These are phyloP conservation scores for Anisogramma anomala DNA, from an alignment of 2,329 filamentous ascomycete species.

Conservation along the genomic window DNA sequence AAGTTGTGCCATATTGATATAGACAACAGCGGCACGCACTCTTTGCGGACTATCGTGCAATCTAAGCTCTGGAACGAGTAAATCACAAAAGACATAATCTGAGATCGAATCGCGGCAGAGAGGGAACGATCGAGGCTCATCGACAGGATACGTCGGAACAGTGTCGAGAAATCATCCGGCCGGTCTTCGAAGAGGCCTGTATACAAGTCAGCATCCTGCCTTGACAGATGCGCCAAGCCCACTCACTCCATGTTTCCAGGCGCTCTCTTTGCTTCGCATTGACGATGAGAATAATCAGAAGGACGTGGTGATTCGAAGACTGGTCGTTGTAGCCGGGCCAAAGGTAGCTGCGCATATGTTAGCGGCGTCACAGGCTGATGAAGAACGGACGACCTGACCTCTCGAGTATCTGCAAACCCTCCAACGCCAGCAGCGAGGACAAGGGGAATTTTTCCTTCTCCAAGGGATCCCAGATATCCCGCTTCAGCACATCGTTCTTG, in stretches of 20 bases:
- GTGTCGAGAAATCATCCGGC: slow-evolving; percentile 69
- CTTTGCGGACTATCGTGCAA: slow-evolving; percentile 77
- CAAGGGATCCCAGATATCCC: slow-evolving; percentile 77
- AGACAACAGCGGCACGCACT: slow-evolving; percentile 88
- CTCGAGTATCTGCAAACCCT: slow-evolving; percentile 84
- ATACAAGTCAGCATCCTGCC: slow-evolving; percentile 3
- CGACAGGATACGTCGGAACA: slow-evolving; percentile 83
- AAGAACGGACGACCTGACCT: slow-evolving; percentile 36
- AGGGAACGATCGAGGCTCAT: slow-evolving; percentile 67
- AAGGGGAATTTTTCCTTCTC: slow-evolving; percentile 71
- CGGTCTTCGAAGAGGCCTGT: slow-evolving; percentile 64
- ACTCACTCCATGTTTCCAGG: slow-evolving; percentile 72
- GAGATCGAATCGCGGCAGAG: slow-evolving; percentile 55
- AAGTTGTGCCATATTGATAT: slow-evolving; percentile 95
- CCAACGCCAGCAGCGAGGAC: slow-evolving; percentile 68
- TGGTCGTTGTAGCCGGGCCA: slow-evolving; percentile 90
- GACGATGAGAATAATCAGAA: slow-evolving; percentile 73
- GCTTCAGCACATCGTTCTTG: slow-evolving; percentile 76
- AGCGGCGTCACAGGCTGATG: slow-evolving; percentile 14
- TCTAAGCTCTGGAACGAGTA: slow-evolving; percentile 90
- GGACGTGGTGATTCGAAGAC: slow-evolving; percentile 81
- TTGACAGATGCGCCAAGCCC: background rate
- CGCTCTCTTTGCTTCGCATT: slow-evolving; percentile 84
- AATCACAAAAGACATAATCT: slow-evolving; percentile 83
- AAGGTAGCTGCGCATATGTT: slow-evolving; percentile 52